Percentiles rank a stretch among this genome's conserved stretches.
These are phyloP conservation scores for Auriscalpium orientale DNA, from an alignment of 768 basidiomycete species.

Conservation along the genomic window DNA sequence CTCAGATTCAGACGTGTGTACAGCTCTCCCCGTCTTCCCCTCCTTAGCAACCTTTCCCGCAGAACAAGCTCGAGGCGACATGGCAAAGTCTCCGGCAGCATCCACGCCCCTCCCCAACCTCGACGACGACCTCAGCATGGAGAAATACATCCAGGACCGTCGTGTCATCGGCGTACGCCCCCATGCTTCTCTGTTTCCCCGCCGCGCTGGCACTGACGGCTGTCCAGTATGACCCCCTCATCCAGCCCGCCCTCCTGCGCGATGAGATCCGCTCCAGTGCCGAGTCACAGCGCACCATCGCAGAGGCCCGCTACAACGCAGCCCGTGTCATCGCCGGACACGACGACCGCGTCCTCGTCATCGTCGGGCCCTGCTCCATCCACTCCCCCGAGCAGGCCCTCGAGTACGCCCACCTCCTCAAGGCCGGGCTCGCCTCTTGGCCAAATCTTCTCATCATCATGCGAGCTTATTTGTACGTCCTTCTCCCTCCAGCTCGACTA, in stretches of 20 bases:
- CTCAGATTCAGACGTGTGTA: neutral
- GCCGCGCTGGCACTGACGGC: constrained; percentile 1
- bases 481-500: constrained; percentile 4
- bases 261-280: constrained; percentile 73
- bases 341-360: constrained; percentile 80
- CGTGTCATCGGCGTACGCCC: constrained; percentile 69
- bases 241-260: constrained; percentile 85
- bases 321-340: constrained; percentile 76
- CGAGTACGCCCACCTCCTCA: constrained; percentile 71
- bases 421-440: constrained; percentile 56
- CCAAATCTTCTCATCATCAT: constrained; percentile 85
- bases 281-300: constrained; percentile 66
- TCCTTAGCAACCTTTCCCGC: neutral
- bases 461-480: constrained; percentile 93
- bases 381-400: constrained; percentile 83
- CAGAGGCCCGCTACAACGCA: constrained; percentile 68
- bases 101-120: constrained; percentile 55
- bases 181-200: neutral
- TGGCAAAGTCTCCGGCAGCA: neutral
- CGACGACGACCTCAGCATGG: constrained; percentile 54
- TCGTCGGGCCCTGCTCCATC: constrained; percentile 95
- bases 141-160: constrained; percentile 72
- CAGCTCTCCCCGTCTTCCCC: neutral
- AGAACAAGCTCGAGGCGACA: neutral
- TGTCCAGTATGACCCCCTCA: constrained; percentile 88